Conservation (phyloP, 805 yeast species). For the Lipomyces lipofer region DNA sequence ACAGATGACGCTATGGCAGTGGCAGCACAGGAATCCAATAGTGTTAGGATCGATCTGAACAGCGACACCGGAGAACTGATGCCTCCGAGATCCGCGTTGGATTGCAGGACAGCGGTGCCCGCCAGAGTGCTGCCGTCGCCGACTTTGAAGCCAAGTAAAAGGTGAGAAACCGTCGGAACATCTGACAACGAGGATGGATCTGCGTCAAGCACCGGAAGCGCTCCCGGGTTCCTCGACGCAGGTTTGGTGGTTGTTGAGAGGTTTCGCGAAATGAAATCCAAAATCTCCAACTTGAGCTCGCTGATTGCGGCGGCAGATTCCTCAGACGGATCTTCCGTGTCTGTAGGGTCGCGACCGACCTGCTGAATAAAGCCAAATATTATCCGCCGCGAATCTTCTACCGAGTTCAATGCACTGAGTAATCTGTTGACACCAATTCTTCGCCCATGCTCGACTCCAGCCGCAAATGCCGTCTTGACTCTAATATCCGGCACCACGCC, state of each 20-base stretch:
- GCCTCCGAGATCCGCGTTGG: constrained; percentile 42
- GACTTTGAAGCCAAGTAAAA: constrained; percentile 71
- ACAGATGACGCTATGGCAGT: neutral
- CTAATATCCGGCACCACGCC: constrained; percentile 20
- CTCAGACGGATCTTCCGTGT: constrained; percentile 36
- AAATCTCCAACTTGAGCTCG: constrained; percentile 55
- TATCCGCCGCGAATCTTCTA: constrained; percentile 76
- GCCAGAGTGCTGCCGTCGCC: constrained; percentile 50
- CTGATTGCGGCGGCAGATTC: constrained; percentile 36
- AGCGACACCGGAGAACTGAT: constrained; percentile 57
- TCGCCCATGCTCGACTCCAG: constrained; percentile 19
- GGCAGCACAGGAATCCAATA: constrained; percentile 42
- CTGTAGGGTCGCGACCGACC: constrained; percentile 50
- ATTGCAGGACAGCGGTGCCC: constrained; percentile 41
- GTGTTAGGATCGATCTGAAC: constrained; percentile 53
- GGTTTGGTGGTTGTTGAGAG: constrained; percentile 5
- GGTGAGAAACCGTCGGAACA: constrained; percentile 64
- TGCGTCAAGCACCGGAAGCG: constrained; percentile 34
- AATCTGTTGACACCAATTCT: constrained; percentile 55
- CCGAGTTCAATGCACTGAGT: constrained; percentile 67
- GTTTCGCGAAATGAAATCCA: constrained; percentile 58
- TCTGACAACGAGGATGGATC: constrained; percentile 33
- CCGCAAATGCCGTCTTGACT: constrained; percentile 9
- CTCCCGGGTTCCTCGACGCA: neutral
- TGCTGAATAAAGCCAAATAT: constrained; percentile 72